Percentiles rank a stretch among this genome's conserved stretches.
phyloP scores from a whole-genome alignment of 1,284 basidiomycete genomes.

The Puccinia brachypodii region DNA sequence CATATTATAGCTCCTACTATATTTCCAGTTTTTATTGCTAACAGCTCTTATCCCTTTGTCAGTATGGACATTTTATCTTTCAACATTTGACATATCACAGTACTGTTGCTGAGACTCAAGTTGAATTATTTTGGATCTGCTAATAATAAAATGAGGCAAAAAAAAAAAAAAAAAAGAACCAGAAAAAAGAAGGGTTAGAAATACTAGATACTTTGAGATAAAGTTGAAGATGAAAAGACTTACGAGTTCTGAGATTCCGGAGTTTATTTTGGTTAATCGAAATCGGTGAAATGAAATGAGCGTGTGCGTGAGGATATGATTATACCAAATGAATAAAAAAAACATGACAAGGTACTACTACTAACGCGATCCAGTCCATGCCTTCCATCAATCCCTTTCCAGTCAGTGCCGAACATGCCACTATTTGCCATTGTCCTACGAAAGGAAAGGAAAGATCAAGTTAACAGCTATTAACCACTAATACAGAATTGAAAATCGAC shows the following conservation, averaged over 20 bases:
- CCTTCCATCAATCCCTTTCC: constrained; percentile 53
- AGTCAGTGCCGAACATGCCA: constrained; percentile 61
- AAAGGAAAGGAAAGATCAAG: neutral
- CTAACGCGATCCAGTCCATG: constrained; percentile 49
- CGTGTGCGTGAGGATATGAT: neutral
- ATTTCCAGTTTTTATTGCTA: no score
- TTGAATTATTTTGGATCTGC: neutral
- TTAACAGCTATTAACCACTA: neutral
- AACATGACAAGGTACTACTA: neutral
- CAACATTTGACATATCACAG: no score
- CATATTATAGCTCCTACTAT: no score
- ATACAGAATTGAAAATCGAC: neutral
- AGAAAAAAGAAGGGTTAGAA: no score
- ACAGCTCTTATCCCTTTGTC: no score
- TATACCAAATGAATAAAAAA: neutral
- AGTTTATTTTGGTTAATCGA: neutral
- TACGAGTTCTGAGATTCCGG: neutral
- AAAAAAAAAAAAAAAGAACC: no score
- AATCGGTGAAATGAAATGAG: neutral
- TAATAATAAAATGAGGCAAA: no score
- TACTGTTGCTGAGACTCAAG: neutral
- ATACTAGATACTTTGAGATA: no score
- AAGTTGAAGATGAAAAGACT: neutral
- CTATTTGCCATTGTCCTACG: constrained; percentile 61
- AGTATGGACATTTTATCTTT: no score